These are phyloP conservation scores for Mortierella sp. DNA, from an alignment of 371 early-diverging fungal genomes.

Conservation along the genomic window DNA sequence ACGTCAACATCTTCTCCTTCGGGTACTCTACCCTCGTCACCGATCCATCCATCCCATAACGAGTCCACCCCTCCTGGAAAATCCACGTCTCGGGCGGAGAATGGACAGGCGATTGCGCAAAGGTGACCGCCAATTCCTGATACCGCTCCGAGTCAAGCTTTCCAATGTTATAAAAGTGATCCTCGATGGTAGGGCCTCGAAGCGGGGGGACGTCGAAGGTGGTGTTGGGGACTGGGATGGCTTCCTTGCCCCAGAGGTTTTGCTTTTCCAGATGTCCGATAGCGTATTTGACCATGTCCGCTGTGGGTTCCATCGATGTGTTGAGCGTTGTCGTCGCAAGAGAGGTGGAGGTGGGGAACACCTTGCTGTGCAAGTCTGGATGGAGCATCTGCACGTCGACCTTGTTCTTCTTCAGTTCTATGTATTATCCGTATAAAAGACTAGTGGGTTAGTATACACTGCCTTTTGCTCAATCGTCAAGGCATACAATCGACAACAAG, in stretches of 20 bases:
- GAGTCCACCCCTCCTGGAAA: slow-evolving; percentile 85
- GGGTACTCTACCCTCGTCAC: slow-evolving; percentile 67
- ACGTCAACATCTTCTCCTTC: slow-evolving; percentile 77
- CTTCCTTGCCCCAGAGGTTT: slow-evolving; percentile 76
- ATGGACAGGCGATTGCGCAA: slow-evolving; percentile 59
- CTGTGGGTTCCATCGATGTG: slow-evolving; percentile 17
- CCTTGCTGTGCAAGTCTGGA: slow-evolving; percentile 60
- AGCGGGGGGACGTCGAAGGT: slow-evolving; percentile 66
- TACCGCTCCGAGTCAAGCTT: slow-evolving; percentile 64
- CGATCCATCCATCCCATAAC: slow-evolving; percentile 70
- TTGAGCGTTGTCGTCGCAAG: neutral
- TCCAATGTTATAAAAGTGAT: slow-evolving; percentile 88
- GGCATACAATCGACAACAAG: no score
- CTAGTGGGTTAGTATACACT: neutral
- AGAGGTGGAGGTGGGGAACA: slow-evolving; percentile 54
- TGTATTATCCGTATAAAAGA: no score
- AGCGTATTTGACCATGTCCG: slow-evolving; percentile 63
- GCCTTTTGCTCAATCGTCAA: neutral
- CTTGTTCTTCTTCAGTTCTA: slow-evolving; percentile 47
- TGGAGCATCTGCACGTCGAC: slow-evolving; percentile 72
- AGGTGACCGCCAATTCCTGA: slow-evolving; percentile 29
- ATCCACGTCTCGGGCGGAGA: slow-evolving; percentile 75
- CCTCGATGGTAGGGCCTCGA: slow-evolving; percentile 76
- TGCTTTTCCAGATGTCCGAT: slow-evolving; percentile 71
- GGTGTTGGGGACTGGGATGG: slow-evolving; percentile 64